Conservation (phyloP, 371 early-diverging fungal species). For the Basidiobolus meristosporus region DNA sequence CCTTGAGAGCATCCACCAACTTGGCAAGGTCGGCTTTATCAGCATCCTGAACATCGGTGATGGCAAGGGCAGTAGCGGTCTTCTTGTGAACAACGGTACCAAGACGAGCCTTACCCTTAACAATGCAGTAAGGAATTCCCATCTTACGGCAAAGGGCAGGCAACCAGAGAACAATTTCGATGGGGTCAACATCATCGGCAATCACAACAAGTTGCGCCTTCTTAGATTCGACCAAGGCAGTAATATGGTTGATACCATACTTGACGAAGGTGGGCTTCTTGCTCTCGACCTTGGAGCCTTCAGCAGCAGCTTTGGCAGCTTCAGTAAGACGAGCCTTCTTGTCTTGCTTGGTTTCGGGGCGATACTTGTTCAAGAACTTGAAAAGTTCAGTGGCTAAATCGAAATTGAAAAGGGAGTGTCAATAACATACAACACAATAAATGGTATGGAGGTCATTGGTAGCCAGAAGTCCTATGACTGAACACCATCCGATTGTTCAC, state of each 20-base stretch:
- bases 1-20: constrained; percentile 78
- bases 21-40: constrained; percentile 85
- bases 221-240: constrained; percentile 93
- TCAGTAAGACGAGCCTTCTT: constrained; percentile 86
- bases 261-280: constrained; percentile 94
- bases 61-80: constrained; percentile 91
- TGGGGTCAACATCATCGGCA: constrained; percentile 99
- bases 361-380: constrained; percentile 95
- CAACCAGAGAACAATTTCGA: constrained; percentile 97
- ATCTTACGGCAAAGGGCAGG: constrained; percentile 99
- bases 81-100: constrained; percentile 98
- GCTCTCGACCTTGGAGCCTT: constrained; percentile 68
- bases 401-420: too few relatives aligned
- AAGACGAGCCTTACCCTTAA: constrained; percentile 94
- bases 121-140: constrained; percentile 98
- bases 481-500: too few relatives aligned
- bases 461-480: too few relatives aligned
- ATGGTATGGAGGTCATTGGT: too few relatives aligned
- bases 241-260: constrained; percentile 99
- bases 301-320: constrained; percentile 65
- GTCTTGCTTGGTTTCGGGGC: constrained; percentile 93
- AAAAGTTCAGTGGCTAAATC: constrained; percentile 93
- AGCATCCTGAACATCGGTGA: constrained; percentile 88
- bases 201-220: constrained; percentile 98
- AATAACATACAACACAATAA: too few relatives aligned